Evolutionary conservation across 257 asterid genomes (phyloP), one percentile per base, ranked within the genome.

Genomic region (Voacanga thouarsii): DNA sequence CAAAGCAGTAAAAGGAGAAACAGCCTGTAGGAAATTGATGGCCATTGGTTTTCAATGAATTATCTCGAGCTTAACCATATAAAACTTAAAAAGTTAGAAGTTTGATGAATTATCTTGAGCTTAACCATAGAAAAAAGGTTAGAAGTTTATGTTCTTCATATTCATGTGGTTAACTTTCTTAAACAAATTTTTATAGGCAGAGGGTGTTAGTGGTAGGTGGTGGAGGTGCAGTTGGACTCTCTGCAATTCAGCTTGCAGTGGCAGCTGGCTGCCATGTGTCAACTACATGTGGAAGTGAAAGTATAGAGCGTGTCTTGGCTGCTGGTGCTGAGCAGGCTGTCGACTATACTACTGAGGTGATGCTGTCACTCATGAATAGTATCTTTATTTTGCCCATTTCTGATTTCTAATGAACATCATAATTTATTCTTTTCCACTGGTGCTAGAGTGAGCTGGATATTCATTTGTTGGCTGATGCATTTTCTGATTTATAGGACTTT

Each of bases 221-320:
- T 70, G 99, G 98, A 55, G 99, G 98, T 72, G 97, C 99, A 70
- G 98, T 96, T 75, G 99, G 99, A 51, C 95, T 96, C 83, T 96
- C 92, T 16, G 99, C 99, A 75, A 82, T 93, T 83, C 99, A 96
- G 94, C 90, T 96, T 57, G 89, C 99, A 16, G 97, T 92, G 23
- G 94, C 98, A 85, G 89, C 85, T 23, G 98, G 98, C 64, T 96
- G 97, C 83, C 96, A 90, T 81, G 97, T 96, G 75, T 86, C 96
- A 72, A 87, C 98, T 33, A 92, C 98, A 19, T 96, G 99, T 71
- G 97, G 92, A 70, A 84, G 84, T 30, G 97, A 89, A 85, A 86
- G 98, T 79, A 75, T 92, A 74, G 88, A 86, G 60, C 98, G 92
- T 39, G 85, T 88, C 33, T 80, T 96, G 85, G 89, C 87, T 53